Evolutionary conservation across 306 rosid genomes (phyloP).

Genomic region (Vigna angularis): DNA sequence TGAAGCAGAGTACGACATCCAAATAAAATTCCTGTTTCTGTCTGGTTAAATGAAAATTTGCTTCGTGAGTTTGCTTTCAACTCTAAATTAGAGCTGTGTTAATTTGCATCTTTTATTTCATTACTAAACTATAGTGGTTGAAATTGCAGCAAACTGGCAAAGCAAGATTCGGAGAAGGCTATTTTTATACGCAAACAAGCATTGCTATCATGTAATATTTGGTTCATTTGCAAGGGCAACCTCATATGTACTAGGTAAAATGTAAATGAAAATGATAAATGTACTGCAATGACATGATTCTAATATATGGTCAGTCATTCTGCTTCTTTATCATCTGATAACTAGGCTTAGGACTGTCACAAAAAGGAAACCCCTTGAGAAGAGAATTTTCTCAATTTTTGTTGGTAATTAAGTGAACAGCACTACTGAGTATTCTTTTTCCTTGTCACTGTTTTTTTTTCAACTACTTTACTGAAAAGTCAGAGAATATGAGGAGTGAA

Average conservation of each 20-base stretch:
- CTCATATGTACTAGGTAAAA: conserved; percentile 69
- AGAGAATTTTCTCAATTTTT: background rate
- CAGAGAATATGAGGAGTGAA: no score
- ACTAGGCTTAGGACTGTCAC: background rate
- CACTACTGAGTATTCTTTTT: background rate
- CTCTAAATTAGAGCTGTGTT: conserved; percentile 13
- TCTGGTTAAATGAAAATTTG: conserved; percentile 27
- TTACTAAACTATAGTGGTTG: conserved; percentile 34
- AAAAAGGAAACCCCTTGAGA: background rate
- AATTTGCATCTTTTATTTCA: conserved; percentile 19
- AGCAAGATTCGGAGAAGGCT: conserved; percentile 64
- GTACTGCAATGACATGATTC: conserved; percentile 1
- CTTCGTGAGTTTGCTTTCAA: conserved; percentile 30
- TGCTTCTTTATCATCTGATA: background rate
- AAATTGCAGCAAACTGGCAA: conserved; percentile 62
- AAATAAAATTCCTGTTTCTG: background rate
- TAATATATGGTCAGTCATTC: background rate
- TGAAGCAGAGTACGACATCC: background rate
- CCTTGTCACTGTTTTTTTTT: background rate
- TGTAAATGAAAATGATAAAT: conserved; percentile 10
- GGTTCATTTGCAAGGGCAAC: conserved; percentile 75
- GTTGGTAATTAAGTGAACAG: background rate
- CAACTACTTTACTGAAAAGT: background rate
- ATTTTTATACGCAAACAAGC: conserved; percentile 60
- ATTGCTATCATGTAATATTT: conserved; percentile 66